These are phyloP conservation scores for Tritrichomonas foetus DNA, from an alignment of 208 protist genomes.

Conservation along the genomic window DNA sequence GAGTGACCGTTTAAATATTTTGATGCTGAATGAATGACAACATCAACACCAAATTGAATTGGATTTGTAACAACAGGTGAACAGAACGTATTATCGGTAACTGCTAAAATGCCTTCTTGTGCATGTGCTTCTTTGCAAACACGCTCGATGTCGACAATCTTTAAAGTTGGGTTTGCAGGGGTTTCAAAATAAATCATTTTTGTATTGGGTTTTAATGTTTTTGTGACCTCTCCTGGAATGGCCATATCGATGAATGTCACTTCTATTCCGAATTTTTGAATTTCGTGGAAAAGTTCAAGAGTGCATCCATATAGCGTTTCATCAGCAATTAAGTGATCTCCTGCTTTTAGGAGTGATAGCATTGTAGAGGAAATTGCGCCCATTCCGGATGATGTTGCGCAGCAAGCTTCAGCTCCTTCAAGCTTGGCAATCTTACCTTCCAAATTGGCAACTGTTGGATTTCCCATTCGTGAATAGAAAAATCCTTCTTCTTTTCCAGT, in stretches of 20 bases:
- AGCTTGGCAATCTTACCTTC: constrained; percentile 49
- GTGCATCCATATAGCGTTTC: constrained; percentile 9
- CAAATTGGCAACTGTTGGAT: constrained; percentile 49
- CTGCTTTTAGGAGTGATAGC: background rate
- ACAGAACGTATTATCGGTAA: constrained; percentile 34
- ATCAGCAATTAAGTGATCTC: background rate
- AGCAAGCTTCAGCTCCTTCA: constrained; percentile 10
- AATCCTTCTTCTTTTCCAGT: constrained; percentile 41
- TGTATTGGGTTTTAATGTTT: constrained; percentile 43
- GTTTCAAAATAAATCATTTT: constrained; percentile 56
- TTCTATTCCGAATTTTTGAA: constrained; percentile 5
- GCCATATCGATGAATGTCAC: constrained; percentile 25
- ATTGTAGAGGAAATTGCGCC: background rate
- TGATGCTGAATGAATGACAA: constrained; percentile 54
- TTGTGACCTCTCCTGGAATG: constrained; percentile 17
- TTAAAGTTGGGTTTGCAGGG: constrained; percentile 57
- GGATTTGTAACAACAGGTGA: constrained; percentile 49
- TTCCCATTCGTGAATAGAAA: constrained; percentile 54
- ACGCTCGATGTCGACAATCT: constrained; percentile 52
- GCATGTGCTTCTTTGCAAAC: constrained; percentile 33
- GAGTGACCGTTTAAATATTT: constrained; percentile 56
- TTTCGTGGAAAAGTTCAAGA: background rate
- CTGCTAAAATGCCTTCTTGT: constrained; percentile 39
- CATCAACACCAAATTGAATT: constrained; percentile 53
- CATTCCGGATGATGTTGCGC: background rate